Evolutionary conservation across 768 basidiomycete species (phyloP).

Genomic region (Podaxis sp.): DNA sequence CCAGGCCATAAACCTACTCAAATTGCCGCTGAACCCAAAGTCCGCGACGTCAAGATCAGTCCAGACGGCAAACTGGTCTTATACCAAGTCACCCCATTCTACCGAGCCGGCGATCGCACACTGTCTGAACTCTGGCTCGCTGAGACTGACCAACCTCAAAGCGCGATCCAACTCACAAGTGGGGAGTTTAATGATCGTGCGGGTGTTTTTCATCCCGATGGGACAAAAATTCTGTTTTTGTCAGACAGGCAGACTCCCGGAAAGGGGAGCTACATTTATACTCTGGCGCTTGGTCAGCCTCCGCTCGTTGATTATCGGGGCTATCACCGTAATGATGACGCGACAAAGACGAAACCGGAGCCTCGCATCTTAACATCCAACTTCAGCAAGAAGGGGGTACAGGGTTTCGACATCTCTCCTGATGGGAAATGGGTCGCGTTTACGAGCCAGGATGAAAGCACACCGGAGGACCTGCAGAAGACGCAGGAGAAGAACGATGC

Average conservation of each 20-base stretch:
- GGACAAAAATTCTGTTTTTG: conserved; percentile 23
- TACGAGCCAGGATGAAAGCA: conserved; percentile 17
- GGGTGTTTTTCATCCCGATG: conserved; percentile 29
- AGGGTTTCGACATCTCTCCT: conserved; percentile 28
- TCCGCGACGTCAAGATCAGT: conserved; percentile 31
- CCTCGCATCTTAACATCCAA: conserved; percentile 9
- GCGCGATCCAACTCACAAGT: conserved; percentile 23
- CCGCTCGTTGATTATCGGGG: conserved; percentile 9
- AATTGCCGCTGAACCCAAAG: conserved; percentile 24
- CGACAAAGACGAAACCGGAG: conserved; percentile 7
- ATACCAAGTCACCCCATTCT: conserved; percentile 29
- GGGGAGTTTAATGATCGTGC: conserved; percentile 24
- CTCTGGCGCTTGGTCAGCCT: conserved; percentile 5
- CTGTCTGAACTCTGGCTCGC: conserved; percentile 29
- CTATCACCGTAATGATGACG: conserved; percentile 13
- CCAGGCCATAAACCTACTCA: conserved; percentile 18
- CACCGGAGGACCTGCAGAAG: conserved; percentile 13
- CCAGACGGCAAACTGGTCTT: conserved; percentile 24
- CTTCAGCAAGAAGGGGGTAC: conserved; percentile 14
- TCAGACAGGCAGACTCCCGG: conserved; percentile 26
- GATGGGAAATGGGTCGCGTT: conserved; percentile 27
- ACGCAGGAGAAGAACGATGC: conserved; percentile 21
- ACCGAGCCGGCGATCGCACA: conserved; percentile 18
- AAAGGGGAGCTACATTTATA: conserved; percentile 14
- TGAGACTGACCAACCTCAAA: conserved; percentile 19